Base-by-base conservation (phyloP, 306 rosid genomes). In the Calophaca sinica region DNA sequence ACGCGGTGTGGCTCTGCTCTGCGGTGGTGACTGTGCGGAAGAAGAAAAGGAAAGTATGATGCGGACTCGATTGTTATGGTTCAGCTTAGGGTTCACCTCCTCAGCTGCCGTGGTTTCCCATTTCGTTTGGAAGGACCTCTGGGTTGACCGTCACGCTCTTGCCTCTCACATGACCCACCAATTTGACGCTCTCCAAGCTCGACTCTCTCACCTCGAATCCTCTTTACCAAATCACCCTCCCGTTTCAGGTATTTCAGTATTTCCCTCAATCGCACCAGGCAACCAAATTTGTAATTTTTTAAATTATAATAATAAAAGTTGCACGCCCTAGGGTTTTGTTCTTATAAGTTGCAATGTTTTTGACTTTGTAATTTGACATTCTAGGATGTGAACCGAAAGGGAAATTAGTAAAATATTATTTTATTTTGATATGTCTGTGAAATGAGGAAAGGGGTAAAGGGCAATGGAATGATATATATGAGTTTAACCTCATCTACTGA, bases 51-150 rank as follows among this genome's bases (percentile, higher is more conserved):
- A 26, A 13, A 61, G n/a, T 13, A 86, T 86, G 90, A 39, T 57
- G 15, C 85, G 90, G 8, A 81, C 82, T 5, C 84, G 90, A 28
- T 49, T 86, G 62, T 33, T 86, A 12, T 84, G 90, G 87, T 84
- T 81, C 79, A 28, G 70, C 15, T 15, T 72, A n/a, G 90, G 90
- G 35, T 81, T 86, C 57, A 53, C 58, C 2, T 14, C 78, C 5
- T 20, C 86, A 33, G 77, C 46, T 4, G 76, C 84, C 0, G 74
- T 65, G 7, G n/a, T 83, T 62, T 78, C 86, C 31, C 84, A 75
- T 4, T 67, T 53, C 9, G 15, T 86, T 45, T 81, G 80, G 90
- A 81, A 80, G 60, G 83, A 84, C 31, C 15, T 81, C 2, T 71
- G 69, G 84, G 84, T 72, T 32, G 76, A 86, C 57, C 84, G 86